These are phyloP conservation scores for Phytophthora sansomeana DNA, from an alignment of 352 stramenopile species.

Conservation along the genomic window DNA sequence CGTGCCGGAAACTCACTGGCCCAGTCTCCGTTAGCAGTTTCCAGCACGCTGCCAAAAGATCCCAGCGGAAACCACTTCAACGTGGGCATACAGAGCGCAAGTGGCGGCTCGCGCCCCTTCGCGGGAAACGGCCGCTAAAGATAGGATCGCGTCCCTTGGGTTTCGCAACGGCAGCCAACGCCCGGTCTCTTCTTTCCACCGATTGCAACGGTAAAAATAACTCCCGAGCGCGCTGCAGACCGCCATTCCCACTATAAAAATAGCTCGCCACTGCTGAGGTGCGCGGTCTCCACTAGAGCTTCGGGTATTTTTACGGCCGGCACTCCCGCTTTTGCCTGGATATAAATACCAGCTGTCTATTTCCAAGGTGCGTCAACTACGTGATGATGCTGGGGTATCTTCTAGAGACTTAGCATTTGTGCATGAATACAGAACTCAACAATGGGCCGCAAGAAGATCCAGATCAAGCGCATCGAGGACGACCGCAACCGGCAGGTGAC, in stretches of 20 bases:
- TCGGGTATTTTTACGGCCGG: slow-evolving; percentile 34
- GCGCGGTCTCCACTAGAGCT: slow-evolving; percentile 4
- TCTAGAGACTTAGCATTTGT: slow-evolving; percentile 38
- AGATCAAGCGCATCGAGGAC: slow-evolving; percentile 89
- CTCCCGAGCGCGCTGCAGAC: slow-evolving; percentile 5
- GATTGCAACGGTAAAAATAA: slow-evolving; percentile 57
- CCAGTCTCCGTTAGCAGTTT: slow-evolving; percentile 1
- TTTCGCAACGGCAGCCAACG: slow-evolving; percentile 38
- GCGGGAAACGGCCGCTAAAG: slow-evolving; percentile 9
- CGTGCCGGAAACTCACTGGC: background rate
- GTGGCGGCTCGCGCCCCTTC: background rate
- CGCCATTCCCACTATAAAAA: slow-evolving; percentile 42
- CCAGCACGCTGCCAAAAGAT: background rate
- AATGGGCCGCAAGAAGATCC: slow-evolving; percentile 88
- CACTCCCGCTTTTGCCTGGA: slow-evolving; percentile 39
- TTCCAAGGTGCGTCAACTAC: slow-evolving; percentile 37
- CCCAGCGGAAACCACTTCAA: background rate
- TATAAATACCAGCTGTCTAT: slow-evolving; percentile 49
- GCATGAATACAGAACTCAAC: background rate
- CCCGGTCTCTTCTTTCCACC: slow-evolving; percentile 37
- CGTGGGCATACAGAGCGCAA: background rate
- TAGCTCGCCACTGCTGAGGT: slow-evolving; percentile 27
- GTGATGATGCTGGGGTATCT: slow-evolving; percentile 20
- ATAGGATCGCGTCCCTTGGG: slow-evolving; percentile 18
- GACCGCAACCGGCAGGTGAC: slow-evolving; percentile 88